A percentile compares a stretch with the other conserved stretches of the same genome.
Conservation (phyloP, 2,329 filamentous ascomycete species). For the Penicillium digitatum region DNA sequence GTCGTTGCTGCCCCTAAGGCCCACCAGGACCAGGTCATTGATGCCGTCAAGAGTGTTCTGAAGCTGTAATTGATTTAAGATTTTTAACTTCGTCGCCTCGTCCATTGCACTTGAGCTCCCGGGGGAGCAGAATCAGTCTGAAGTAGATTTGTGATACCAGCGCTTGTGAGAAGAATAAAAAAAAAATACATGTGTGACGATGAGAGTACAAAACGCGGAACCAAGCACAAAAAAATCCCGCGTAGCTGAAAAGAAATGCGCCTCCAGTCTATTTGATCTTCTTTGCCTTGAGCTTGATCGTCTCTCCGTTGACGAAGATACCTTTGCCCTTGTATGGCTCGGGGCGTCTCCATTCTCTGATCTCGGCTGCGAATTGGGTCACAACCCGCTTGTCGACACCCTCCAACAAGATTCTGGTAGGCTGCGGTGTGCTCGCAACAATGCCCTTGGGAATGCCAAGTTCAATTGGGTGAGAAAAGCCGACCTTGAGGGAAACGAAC, state of each 20-base stretch:
- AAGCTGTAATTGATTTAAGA: conserved; percentile 36
- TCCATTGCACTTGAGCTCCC: neutral
- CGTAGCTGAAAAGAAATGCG: conserved; percentile 21
- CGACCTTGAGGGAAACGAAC: conserved; percentile 90
- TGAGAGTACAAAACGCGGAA: conserved; percentile 25
- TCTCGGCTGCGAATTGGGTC: conserved; percentile 85
- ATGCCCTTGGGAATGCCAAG: conserved; percentile 77
- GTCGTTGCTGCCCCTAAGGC: conserved; percentile 80
- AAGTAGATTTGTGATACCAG: conserved; percentile 37
- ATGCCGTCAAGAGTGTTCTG: conserved; percentile 77
- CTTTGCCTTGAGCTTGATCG: conserved; percentile 97
- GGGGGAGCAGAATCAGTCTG: conserved; percentile 17
- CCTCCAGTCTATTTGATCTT: conserved; percentile 70
- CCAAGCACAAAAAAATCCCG: conserved; percentile 25
- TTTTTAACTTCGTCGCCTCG: neutral
- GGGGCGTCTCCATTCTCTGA: conserved; percentile 81
- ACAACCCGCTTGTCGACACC: conserved; percentile 80
- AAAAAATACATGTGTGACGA: conserved; percentile 19
- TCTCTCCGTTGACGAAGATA: conserved; percentile 96
- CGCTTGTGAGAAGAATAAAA: conserved; percentile 16
- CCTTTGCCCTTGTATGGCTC: conserved; percentile 99
- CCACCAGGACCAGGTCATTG: conserved; percentile 71
- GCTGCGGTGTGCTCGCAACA: conserved; percentile 80
- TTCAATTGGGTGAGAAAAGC: conserved; percentile 94
- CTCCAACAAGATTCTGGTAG: conserved; percentile 86